These are phyloP conservation scores for Striga hermonthica DNA, from an alignment of 305 asterid genomes.

Conservation along the genomic window DNA sequence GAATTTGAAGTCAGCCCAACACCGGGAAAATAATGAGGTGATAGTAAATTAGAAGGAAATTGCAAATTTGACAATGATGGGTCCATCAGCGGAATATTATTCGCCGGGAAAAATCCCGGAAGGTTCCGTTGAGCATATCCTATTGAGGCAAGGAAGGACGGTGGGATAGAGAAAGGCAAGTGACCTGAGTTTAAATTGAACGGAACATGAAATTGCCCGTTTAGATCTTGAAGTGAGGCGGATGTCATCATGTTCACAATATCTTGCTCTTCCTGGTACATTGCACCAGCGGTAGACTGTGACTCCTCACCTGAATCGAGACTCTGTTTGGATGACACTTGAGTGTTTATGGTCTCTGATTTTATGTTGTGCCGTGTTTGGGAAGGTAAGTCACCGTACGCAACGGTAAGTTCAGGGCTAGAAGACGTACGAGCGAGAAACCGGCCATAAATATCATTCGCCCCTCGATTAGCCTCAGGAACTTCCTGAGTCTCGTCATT, in stretches of 20 bases:
- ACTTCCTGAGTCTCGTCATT: conserved; percentile 54
- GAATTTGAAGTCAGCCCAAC: conserved; percentile 50
- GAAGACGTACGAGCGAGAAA: conserved; percentile 80
- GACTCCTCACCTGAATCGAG: conserved; percentile 55
- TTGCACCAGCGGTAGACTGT: conserved; percentile 51
- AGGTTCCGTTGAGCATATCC: conserved; percentile 67
- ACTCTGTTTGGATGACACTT: conserved; percentile 46
- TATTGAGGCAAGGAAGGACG: conserved; percentile 75
- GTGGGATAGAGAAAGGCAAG: conserved; percentile 70
- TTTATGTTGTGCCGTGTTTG: conserved; percentile 41
- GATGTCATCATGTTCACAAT: conserved; percentile 87
- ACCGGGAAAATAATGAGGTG: conserved; percentile 71
- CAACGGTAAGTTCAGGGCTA: conserved; percentile 91
- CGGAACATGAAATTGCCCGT: conserved; percentile 66
- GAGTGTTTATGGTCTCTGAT: conserved; percentile 52
- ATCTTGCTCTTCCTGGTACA: conserved; percentile 83
- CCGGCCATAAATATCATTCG: conserved; percentile 58
- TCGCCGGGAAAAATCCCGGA: conserved; percentile 66
- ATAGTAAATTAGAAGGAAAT: conserved; percentile 64
- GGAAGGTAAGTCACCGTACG: conserved; percentile 48
- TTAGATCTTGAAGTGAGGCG: conserved; percentile 74
- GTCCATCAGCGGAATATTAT: conserved; percentile 56
- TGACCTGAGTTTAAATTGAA: conserved; percentile 61
- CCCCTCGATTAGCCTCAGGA: conserved; percentile 53
- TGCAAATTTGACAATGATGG: conserved; percentile 67